A percentile compares a stretch with the other conserved stretches of the same genome.
Conservation (phyloP, 306 rosid species). For the Fragaria iinumae region DNA sequence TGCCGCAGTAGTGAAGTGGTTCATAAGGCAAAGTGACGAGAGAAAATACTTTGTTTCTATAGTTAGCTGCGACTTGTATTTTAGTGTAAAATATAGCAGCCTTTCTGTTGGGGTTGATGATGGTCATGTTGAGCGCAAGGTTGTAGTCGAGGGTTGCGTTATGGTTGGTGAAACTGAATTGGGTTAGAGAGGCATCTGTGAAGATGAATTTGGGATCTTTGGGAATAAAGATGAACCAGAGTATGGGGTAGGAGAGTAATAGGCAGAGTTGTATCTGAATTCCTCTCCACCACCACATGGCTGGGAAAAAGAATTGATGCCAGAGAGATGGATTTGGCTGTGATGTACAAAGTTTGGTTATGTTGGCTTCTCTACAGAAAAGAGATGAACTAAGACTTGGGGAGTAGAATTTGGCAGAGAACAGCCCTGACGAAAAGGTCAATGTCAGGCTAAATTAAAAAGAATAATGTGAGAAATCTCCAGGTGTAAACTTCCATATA, state of each 20-base stretch:
- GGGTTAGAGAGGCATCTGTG: slow-evolving; percentile 48
- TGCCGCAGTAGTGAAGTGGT: slow-evolving; percentile 50
- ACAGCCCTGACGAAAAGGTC: background rate
- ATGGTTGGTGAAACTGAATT: slow-evolving; percentile 32
- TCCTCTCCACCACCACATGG: background rate
- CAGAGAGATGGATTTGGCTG: background rate
- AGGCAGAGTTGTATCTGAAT: background rate
- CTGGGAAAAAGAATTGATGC: background rate
- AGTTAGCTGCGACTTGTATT: slow-evolving; percentile 41
- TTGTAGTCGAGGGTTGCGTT: slow-evolving; percentile 29
- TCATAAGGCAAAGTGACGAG: background rate
- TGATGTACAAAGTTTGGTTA: background rate
- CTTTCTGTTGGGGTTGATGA: slow-evolving; percentile 58
- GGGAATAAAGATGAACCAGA: slow-evolving; percentile 58
- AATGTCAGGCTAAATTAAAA: background rate
- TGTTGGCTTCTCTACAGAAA: background rate
- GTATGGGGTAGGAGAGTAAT: slow-evolving; percentile 25
- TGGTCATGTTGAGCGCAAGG: slow-evolving; percentile 24
- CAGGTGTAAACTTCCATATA: background rate
- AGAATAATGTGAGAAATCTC: background rate
- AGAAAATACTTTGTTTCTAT: slow-evolving; percentile 37
- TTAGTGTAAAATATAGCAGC: slow-evolving; percentile 42
- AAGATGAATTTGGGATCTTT: slow-evolving; percentile 43
- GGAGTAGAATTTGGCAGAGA: background rate
- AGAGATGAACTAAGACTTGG: background rate